A percentile compares a stretch with the other conserved stretches of the same genome.
Conservation (phyloP, 2,329 filamentous ascomycete species). For the Dendrostoma leiphaemia region DNA sequence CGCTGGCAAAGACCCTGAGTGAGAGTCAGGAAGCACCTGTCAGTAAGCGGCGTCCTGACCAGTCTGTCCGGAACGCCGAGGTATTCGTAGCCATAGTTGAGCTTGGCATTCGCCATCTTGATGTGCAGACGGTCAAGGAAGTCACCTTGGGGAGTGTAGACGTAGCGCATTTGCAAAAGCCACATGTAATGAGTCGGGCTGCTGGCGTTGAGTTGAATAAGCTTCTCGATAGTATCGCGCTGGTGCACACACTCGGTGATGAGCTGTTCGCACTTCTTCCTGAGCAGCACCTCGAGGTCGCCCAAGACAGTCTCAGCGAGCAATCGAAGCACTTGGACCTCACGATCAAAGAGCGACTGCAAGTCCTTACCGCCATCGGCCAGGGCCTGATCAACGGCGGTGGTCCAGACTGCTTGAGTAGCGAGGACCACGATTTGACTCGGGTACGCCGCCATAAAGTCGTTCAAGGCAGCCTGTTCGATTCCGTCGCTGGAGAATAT, state of each 20-base stretch:
- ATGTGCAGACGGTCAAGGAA: slow-evolving; percentile 80
- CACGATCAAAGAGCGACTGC: slow-evolving; percentile 70
- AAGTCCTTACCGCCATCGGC: slow-evolving; percentile 69
- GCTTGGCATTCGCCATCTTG: slow-evolving; percentile 93
- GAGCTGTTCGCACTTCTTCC: slow-evolving; percentile 97
- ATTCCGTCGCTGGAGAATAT: slow-evolving; percentile 73
- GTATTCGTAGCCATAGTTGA: slow-evolving; percentile 98
- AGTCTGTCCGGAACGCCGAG: slow-evolving; percentile 94
- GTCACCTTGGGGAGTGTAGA: slow-evolving; percentile 80
- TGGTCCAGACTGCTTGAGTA: slow-evolving; percentile 92
- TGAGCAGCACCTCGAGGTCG: slow-evolving; percentile 79
- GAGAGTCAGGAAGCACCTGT: slow-evolving; percentile 96
- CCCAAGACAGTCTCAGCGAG: slow-evolving; percentile 87
- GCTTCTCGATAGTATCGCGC: slow-evolving; percentile 85
- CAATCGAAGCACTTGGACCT: slow-evolving; percentile 80
- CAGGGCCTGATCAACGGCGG: slow-evolving; percentile 76
- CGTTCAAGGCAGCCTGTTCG: slow-evolving; percentile 66
- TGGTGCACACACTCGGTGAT: slow-evolving; percentile 99
- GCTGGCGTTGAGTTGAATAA: slow-evolving; percentile 72
- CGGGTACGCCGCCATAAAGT: slow-evolving; percentile 82
- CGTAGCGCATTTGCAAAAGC: slow-evolving; percentile 96
- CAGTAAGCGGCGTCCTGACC: slow-evolving; percentile 93
- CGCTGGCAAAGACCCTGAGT: slow-evolving; percentile 94
- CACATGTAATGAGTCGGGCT: slow-evolving; percentile 82
- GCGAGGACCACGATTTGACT: slow-evolving; percentile 95